Percentiles rank a stretch among this genome's conserved stretches.
These are phyloP conservation scores for Penicillium paneum DNA, from an alignment of 2,329 filamentous ascomycete species.

Conservation along the genomic window DNA sequence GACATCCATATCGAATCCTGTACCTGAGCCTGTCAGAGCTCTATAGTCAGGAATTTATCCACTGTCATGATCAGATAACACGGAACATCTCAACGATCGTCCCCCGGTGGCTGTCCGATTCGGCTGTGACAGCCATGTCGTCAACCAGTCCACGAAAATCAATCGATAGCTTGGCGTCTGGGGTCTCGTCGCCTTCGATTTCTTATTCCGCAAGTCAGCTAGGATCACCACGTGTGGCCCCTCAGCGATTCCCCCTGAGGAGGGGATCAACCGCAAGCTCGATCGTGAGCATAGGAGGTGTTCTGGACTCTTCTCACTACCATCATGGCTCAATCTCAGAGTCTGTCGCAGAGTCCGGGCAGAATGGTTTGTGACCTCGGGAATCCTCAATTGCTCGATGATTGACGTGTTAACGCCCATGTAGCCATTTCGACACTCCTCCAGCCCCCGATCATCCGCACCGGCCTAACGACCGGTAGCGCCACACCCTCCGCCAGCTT, in stretches of 20 bases:
- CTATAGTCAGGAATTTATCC: constrained; percentile 17
- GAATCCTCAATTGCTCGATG: neutral
- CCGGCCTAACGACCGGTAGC: constrained; percentile 77
- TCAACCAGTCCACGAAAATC: constrained; percentile 62
- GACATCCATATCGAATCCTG: constrained; percentile 1
- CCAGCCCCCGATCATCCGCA: constrained; percentile 83
- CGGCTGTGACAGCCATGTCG: constrained; percentile 53
- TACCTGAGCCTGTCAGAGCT: constrained; percentile 5
- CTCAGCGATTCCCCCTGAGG: constrained; percentile 46
- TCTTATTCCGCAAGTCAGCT: constrained; percentile 41
- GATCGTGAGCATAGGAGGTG: constrained; percentile 80
- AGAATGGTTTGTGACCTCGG: constrained; percentile 62
- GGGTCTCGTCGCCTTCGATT: constrained; percentile 51
- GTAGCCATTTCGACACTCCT: constrained; percentile 89
- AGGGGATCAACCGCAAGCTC: constrained; percentile 85
- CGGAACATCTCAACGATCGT: constrained; percentile 24
- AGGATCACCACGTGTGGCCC: constrained; percentile 36
- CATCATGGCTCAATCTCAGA: constrained; percentile 63
- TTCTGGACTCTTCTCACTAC: constrained; percentile 64
- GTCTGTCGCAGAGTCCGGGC: constrained; percentile 71
- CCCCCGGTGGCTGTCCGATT: constrained; percentile 33
- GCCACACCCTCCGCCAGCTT: constrained; percentile 66
- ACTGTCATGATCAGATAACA: constrained; percentile 39
- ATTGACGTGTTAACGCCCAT: constrained; percentile 13
- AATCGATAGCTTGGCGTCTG: constrained; percentile 60